A percentile compares a stretch with the other conserved stretches of the same genome.
These are phyloP conservation scores for Podochytrium sp. DNA, from an alignment of 192 early-diverging fungal genomes.

Conservation along the genomic window DNA sequence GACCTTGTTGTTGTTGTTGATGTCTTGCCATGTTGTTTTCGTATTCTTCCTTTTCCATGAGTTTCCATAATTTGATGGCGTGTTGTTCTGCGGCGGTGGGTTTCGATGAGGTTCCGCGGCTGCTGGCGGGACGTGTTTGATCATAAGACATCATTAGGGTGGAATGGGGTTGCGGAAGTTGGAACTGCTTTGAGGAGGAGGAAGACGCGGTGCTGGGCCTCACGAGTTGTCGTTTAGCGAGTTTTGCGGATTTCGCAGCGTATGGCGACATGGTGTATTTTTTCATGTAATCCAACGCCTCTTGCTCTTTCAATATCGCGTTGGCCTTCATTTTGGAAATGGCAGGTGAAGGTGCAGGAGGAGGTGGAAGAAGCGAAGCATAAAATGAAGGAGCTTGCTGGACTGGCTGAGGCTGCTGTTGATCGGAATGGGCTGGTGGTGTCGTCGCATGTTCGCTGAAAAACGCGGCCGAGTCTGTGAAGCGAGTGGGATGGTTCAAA, in stretches of 20 bases:
- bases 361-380: not conserved
- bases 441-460: not conserved
- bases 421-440: not conserved
- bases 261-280: slow-evolving; percentile 23
- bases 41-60: slow-evolving; percentile 1
- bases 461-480: slow-evolving; percentile 8
- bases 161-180: slow-evolving; percentile 10
- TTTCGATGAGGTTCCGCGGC: not conserved
- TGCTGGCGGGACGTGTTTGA: slow-evolving; percentile 3
- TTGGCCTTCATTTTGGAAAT: slow-evolving; percentile 38
- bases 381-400: not conserved
- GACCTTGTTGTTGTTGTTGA: not conserved
- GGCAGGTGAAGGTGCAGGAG: slow-evolving; percentile 26
- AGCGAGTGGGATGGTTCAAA: not conserved
- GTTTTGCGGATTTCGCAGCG: slow-evolving; percentile 30
- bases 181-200: not conserved
- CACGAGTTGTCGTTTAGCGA: not conserved
- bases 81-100: not conserved
- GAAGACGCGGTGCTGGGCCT: not conserved
- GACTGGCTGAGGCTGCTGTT: not conserved
- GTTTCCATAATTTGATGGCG: slow-evolving; percentile 11
- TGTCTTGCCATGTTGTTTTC: not conserved
- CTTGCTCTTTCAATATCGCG: slow-evolving; percentile 24
- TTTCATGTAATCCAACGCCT: slow-evolving; percentile 35
- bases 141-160: slow-evolving; percentile 11